Base-by-base conservation (phyloP, 257 asterid species). In the Vinca minor region DNA sequence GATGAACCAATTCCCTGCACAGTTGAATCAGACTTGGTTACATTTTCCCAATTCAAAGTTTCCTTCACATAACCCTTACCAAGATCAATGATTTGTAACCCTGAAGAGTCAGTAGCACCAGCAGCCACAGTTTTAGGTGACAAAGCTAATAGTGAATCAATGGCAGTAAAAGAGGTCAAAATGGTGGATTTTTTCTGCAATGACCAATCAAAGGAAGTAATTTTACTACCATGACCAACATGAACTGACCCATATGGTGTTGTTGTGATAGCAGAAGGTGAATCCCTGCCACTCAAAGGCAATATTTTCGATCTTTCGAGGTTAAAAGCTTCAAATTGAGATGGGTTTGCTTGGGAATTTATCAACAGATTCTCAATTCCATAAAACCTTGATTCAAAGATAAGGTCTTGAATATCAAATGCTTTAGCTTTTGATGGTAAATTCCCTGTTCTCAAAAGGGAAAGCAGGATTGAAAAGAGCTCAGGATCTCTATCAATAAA, bases 191-290 rank as follows among this genome's bases (percentile, higher is more conserved):
- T 93, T 59, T 90, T 76, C 59, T 68, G 80, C 67, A 93, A 44
- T 4, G 97, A 90, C 97, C 99, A 89, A 68, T 89, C 99, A 74
- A 89, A 93, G 35, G 97, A 83, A 8, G 95, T 85, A 72, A 93
- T 74, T 74, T 89, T 93, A 67, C 95, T 80, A 15, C 97, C 97
- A 73, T 93, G 97, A 28, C 97, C 96, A 39, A 89, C 90, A 66
- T 89, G 97, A 60, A 87, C 82, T 10, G 92, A 87, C 4, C 97
- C 97, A 60, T 70, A 74, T 9, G 77, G 79, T 21, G 95, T 85
- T 4, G 96, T 78, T 46, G 95, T 73, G 70, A 89, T 71, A 18
- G 90, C 76, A 12, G 95, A 79, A 36, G 97, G 96, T 21, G 94
- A 81, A 55, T 93, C 99, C 1, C 99, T 81, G 70, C 97, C 99